Conservation (phyloP, 2,329 filamentous ascomycete genomes). For the Botryotinia narcissicola region DNA sequence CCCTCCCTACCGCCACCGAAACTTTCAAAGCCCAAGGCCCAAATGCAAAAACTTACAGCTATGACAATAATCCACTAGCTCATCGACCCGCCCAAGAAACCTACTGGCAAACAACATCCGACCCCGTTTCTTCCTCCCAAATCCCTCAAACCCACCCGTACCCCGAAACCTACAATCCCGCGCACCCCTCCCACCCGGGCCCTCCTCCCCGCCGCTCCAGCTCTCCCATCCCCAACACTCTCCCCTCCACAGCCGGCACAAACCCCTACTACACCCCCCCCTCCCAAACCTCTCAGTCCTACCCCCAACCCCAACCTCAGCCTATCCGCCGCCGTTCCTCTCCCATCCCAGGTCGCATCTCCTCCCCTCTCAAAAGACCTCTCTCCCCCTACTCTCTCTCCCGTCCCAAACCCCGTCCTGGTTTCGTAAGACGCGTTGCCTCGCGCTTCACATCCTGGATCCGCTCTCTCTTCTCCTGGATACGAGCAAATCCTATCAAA, state of each 20-base stretch:
- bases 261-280: background rate
- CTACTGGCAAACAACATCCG: constrained; percentile 23
- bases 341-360: constrained; percentile 23
- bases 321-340: constrained; percentile 8
- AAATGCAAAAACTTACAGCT: background rate
- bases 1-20: too few species aligned
- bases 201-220: constrained; percentile 15
- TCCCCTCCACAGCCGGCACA: constrained; percentile 11
- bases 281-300: background rate
- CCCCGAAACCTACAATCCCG: background rate
- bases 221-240: background rate
- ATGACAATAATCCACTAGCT: background rate
- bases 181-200: background rate
- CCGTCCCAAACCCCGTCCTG: constrained; percentile 32
- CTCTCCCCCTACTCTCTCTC: constrained; percentile 32
- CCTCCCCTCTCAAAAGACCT: constrained; percentile 29
- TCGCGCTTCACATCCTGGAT: constrained; percentile 28
- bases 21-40: background rate
- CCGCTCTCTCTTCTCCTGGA: constrained; percentile 26
- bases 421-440: constrained; percentile 29
- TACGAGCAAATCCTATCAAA: constrained; percentile 30
- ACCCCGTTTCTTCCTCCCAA: constrained; percentile 18
- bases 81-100: constrained; percentile 24
- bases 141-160: background rate
- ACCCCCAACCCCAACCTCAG: constrained; percentile 16